Conservation (phyloP, 2,329 filamentous ascomycete species). For the Zymoseptoria ardabiliae region DNA sequence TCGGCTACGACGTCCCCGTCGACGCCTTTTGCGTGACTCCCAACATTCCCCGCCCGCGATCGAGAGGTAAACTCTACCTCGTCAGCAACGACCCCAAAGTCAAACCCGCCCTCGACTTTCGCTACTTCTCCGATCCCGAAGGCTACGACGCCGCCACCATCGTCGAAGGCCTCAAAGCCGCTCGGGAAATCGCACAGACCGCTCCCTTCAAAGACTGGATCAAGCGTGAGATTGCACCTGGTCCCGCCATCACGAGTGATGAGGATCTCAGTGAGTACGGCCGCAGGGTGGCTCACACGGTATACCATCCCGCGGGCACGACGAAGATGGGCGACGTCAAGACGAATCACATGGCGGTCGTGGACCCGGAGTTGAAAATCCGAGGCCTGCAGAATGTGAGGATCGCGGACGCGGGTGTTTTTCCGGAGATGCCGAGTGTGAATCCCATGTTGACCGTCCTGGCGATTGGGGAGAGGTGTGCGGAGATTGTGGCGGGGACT, state of each 20-base stretch:
- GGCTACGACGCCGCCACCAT: conserved; percentile 79
- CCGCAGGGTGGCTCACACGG: conserved; percentile 72
- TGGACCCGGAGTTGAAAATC: conserved; percentile 67
- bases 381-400: conserved; percentile 65
- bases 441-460: conserved; percentile 90
- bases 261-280: conserved; percentile 78
- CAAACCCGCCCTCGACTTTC: conserved; percentile 80
- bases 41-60: conserved; percentile 78
- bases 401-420: conserved; percentile 80
- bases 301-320: conserved; percentile 83
- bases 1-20: conserved; percentile 64
- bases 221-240: conserved; percentile 73
- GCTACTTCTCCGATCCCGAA: conserved; percentile 80
- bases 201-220: conserved; percentile 76
- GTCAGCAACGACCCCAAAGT: conserved; percentile 66
- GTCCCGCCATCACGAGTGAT: conserved; percentile 64
- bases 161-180: conserved; percentile 67
- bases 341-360: conserved; percentile 66
- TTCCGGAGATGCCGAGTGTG: conserved; percentile 78
- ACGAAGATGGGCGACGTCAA: conserved; percentile 78
- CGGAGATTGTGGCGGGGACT: conserved; percentile 73
- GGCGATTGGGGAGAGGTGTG: conserved; percentile 72
- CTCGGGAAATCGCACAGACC: conserved; percentile 68
- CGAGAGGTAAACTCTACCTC: conserved; percentile 68
- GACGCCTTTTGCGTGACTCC: conserved; percentile 91